Conservation (phyloP, 495 filamentous ascomycete genomes). For the Letharia columbiana region DNA sequence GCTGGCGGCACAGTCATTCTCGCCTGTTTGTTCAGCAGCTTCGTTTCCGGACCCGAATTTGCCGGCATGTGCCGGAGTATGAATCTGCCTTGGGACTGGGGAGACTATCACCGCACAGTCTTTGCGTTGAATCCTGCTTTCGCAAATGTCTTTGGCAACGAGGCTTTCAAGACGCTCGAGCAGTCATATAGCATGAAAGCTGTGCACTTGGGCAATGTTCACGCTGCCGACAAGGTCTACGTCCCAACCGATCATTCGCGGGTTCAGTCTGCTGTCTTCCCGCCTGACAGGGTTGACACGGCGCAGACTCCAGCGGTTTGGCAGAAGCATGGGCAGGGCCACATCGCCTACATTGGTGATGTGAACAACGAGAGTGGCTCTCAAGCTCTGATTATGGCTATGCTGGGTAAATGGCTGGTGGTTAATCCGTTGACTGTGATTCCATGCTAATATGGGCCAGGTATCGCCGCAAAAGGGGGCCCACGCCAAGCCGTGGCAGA, state of each 20-base stretch:
- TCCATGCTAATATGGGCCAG: neutral
- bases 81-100: constrained; percentile 32
- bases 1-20: constrained; percentile 27
- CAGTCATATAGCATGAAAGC: constrained; percentile 38
- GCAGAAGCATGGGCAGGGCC: neutral
- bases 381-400: constrained; percentile 32
- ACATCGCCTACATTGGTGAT: constrained; percentile 32
- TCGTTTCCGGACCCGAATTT: constrained; percentile 6
- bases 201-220: constrained; percentile 32
- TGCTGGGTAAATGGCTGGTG: constrained; percentile 14
- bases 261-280: constrained; percentile 27
- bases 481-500: neutral
- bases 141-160: constrained; percentile 13
- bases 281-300: constrained; percentile 25
- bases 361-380: constrained; percentile 36
- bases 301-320: constrained; percentile 6
- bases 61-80: constrained; percentile 18
- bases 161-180: constrained; percentile 25
- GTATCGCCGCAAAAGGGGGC: neutral
- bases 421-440: neutral
- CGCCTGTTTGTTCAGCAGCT: constrained; percentile 30
- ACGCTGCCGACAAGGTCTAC: constrained; percentile 29
- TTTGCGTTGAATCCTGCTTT: constrained; percentile 24
- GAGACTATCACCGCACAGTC: constrained; percentile 30
- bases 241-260: constrained; percentile 17